Evolutionary conservation across 345 rosid genomes (phyloP), one percentile per base, ranked within the genome.

Genomic region (Pseudoturritis turrita): DNA sequence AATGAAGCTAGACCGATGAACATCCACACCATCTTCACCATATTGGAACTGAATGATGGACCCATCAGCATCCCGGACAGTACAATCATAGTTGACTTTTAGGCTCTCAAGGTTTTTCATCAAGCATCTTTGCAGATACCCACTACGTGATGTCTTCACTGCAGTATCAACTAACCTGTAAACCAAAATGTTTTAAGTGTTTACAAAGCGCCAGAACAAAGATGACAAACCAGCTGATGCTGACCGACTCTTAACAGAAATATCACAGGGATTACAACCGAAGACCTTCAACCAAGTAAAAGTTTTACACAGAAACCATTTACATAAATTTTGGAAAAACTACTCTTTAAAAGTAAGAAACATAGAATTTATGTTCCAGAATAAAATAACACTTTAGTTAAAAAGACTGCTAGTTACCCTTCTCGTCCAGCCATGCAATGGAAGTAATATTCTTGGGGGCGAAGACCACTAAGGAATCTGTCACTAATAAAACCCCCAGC

Each of bases 351-450:
- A 28, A 10, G 41, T 46, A 70, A 36, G 55, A 19, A 33, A 31
- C 22, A 47, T 8, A 15, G 1, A 10, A 45, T 57, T n/a, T 11
- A 4, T 31, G 37, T 35, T 50, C 22, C 17, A 53, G 31, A 65
- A 33, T 19, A 12, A 56, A 22, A 58, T n/a, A 54, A 63, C 14
- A 44, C 7, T 55, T 14, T 0, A 21, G 15, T 28, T 28, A 28
- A 41, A 37, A 41, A 6, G 23, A 59, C 65, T 57, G 50, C n/a
- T 40, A 44, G 47, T 83, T 87, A 95, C 99, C 99, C 99, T 82
- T 95, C 97, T 72, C 97, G 91, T 54, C 99, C 99, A 76, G 99
- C 96, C 99, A 95, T 95, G 84, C 99, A 95, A 77, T 95, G 99
- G 76, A 91, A 95, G 77, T 91, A 95, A 82, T 95, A 95, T 76